A percentile compares a stretch with the other conserved stretches of the same genome.
These are phyloP conservation scores for Calonectria honghensis DNA, from an alignment of 2,329 filamentous ascomycete species.

Conservation along the genomic window DNA sequence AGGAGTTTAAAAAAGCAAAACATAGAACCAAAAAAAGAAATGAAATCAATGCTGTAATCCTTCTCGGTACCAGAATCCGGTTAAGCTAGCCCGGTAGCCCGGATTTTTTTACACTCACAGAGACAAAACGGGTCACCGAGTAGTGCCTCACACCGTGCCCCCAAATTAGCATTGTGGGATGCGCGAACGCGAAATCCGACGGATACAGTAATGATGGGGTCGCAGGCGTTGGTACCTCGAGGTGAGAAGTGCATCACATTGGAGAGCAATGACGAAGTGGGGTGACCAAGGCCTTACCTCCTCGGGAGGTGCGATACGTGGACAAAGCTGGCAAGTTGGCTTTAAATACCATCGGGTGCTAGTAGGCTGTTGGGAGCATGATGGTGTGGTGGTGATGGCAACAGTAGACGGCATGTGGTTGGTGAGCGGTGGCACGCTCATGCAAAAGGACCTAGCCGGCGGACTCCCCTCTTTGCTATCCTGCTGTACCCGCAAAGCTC, in stretches of 20 bases:
- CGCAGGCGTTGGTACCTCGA: constrained; percentile 1
- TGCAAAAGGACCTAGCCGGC: constrained; percentile 52
- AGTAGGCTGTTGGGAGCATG: constrained; percentile 17
- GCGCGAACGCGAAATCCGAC: constrained; percentile 20
- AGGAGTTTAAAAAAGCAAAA: background rate
- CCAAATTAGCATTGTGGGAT: constrained; percentile 20
- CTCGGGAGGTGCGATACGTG: constrained; percentile 12
- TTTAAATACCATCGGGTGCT: constrained; percentile 14
- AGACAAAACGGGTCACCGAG: constrained; percentile 14
- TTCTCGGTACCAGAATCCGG: constrained; percentile 3
- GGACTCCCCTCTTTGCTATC: constrained; percentile 31
- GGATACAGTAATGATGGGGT: constrained; percentile 5
- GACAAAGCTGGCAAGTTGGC: constrained; percentile 2
- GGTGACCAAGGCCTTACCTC: constrained; percentile 28
- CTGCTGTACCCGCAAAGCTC: constrained; percentile 43
- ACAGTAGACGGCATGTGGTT: constrained; percentile 10
- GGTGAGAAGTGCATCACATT: constrained; percentile 8
- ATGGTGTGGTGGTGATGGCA: constrained; percentile 34
- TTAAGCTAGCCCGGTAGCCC: background rate
- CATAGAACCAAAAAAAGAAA: background rate
- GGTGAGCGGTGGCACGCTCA: constrained; percentile 29
- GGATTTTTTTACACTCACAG: background rate
- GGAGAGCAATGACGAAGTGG: constrained; percentile 11
- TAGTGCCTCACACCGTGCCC: constrained; percentile 11
- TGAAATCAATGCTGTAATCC: background rate